Percentiles rank a stretch among this genome's conserved stretches.
Evolutionary conservation across 345 rosid genomes (phyloP).

Genomic region (Populus simonii): DNA sequence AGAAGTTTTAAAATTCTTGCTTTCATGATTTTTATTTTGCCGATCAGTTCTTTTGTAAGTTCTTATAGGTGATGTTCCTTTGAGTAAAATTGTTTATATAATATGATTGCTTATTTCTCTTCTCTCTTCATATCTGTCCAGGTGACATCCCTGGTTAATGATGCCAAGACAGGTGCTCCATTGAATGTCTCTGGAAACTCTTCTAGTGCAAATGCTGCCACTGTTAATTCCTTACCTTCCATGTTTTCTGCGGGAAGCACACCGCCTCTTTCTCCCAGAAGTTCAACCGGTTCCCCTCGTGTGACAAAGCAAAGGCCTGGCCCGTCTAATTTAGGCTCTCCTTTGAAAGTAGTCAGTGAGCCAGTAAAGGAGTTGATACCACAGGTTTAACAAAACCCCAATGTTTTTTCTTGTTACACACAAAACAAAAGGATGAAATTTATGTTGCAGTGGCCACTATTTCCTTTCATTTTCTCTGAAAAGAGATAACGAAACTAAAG

Average conservation of each 20-base stretch:
- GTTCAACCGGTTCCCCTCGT: constrained; percentile 86
- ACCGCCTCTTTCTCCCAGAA: constrained; percentile 97
- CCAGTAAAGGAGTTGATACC: constrained; percentile 83
- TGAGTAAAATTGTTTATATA: background rate
- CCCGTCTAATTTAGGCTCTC: constrained; percentile 83
- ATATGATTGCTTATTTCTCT: constrained; percentile 7
- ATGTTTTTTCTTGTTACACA: background rate
- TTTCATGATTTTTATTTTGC: background rate
- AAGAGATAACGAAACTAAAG: background rate
- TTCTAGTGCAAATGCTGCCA: constrained; percentile 49
- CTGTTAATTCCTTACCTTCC: constrained; percentile 73
- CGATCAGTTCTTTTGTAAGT: background rate
- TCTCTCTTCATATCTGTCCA: constrained; percentile 16
- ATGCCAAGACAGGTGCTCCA: constrained; percentile 77
- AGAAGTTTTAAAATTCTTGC: background rate
- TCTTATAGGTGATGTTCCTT: background rate
- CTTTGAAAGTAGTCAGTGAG: constrained; percentile 73
- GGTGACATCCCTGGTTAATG: constrained; percentile 73
- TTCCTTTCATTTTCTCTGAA: background rate
- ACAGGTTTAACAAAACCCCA: constrained; percentile 52
- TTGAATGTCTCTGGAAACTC: constrained; percentile 65
- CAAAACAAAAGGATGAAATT: background rate
- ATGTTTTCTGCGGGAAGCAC: constrained; percentile 94
- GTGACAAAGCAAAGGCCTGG: constrained; percentile 69
- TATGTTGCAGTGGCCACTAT: background rate